Conservation (phyloP, 305 asterid genomes). For the Fraxinus sp. region DNA sequence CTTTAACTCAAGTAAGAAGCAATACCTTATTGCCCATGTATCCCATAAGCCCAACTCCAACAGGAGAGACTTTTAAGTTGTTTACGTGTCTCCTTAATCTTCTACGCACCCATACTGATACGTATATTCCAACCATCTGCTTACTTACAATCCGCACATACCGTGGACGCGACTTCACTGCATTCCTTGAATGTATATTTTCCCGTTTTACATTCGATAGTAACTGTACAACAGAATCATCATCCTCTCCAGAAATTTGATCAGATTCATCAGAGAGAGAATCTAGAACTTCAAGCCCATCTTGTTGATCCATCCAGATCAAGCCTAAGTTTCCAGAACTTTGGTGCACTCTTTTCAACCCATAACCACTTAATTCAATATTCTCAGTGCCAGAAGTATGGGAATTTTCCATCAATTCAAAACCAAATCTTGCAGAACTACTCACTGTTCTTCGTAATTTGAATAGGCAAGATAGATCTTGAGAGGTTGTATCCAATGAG, state of each 20-base stretch:
- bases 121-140: slow-evolving; percentile 96
- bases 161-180: slow-evolving; percentile 32
- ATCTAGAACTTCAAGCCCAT: slow-evolving; percentile 43
- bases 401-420: slow-evolving; percentile 23
- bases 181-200: slow-evolving; percentile 10
- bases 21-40: slow-evolving; percentile 94
- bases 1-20: slow-evolving; percentile 6
- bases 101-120: slow-evolving; percentile 80
- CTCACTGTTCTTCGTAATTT: slow-evolving; percentile 60
- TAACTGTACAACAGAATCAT: slow-evolving; percentile 46
- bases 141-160: slow-evolving; percentile 84
- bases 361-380: slow-evolving; percentile 30
- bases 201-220: slow-evolving; percentile 30
- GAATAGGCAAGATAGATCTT: slow-evolving; percentile 44
- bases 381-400: slow-evolving; percentile 24
- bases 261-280: slow-evolving; percentile 45
- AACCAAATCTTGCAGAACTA: slow-evolving; percentile 55
- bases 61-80: slow-evolving; percentile 83
- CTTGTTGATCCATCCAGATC: slow-evolving; percentile 43
- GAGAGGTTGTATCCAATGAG: slow-evolving; percentile 62
- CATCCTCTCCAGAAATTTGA: slow-evolving; percentile 49
- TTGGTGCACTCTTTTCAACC: slow-evolving; percentile 54
- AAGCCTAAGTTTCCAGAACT: slow-evolving; percentile 61
- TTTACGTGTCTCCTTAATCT: slow-evolving; percentile 71
- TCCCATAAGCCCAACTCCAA: slow-evolving; percentile 94